These are phyloP conservation scores for Sonneratia caseolaris DNA, from an alignment of 345 rosid genomes.

Conservation along the genomic window DNA sequence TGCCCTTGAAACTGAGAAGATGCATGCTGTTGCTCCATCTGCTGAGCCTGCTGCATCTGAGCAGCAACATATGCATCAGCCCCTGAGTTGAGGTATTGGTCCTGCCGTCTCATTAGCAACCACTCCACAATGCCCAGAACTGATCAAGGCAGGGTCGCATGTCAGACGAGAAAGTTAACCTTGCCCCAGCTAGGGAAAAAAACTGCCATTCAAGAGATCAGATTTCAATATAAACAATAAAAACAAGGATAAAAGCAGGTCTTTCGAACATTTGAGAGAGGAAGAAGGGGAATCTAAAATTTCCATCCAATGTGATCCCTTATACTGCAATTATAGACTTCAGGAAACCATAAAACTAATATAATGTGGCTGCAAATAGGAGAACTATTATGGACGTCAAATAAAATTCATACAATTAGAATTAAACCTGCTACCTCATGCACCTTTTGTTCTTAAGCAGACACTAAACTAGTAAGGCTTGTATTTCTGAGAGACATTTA, in stretches of 20 bases:
- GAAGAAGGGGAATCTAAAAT: not conserved
- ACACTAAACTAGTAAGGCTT: not conserved
- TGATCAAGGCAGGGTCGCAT: not conserved
- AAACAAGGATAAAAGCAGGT: not conserved
- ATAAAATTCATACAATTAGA: not conserved
- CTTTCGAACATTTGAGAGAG: not conserved
- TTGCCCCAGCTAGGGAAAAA: not conserved
- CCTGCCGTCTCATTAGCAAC: slow-evolving; percentile 55
- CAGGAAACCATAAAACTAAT: not conserved
- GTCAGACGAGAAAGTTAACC: not conserved
- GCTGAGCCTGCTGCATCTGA: slow-evolving; percentile 53
- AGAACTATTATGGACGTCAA: not conserved
- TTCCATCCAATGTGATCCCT: not conserved
- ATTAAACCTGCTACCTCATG: not conserved
- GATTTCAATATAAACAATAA: not conserved
- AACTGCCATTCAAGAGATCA: not conserved
- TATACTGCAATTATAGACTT: not conserved
- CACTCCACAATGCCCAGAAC: not conserved
- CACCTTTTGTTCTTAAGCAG: not conserved
- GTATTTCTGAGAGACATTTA: not conserved
- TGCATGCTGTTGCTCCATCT: slow-evolving; percentile 28
- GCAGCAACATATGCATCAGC: slow-evolving; percentile 42
- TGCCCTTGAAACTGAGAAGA: slow-evolving; percentile 60
- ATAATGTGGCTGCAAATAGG: not conserved
- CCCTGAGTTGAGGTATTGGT: slow-evolving; percentile 48